Percentiles rank a stretch among this genome's conserved stretches.
Conservation (phyloP, 805 yeast genomes). For the Starmerella roubikii region DNA sequence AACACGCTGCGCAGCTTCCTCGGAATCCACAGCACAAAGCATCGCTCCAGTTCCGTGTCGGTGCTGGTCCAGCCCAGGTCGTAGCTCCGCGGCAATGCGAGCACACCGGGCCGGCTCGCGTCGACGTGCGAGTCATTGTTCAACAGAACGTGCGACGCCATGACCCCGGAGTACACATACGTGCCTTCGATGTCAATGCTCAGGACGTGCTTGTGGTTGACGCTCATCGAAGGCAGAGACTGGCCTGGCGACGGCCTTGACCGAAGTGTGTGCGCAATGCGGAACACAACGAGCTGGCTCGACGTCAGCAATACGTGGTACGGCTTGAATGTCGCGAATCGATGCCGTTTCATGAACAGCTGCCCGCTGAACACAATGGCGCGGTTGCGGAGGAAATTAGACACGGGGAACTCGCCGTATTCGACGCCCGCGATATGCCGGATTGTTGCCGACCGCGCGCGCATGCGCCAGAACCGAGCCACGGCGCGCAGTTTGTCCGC, state of each 20-base stretch:
- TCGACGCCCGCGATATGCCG: constrained; percentile 5
- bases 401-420: constrained; percentile 17
- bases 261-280: constrained; percentile 4
- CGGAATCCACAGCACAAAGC: constrained; percentile 54
- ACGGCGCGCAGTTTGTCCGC: neutral
- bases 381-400: constrained; percentile 44
- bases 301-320: constrained; percentile 55
- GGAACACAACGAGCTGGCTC: constrained; percentile 49
- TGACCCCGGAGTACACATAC: constrained; percentile 61
- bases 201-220: constrained; percentile 37
- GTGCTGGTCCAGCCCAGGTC: constrained; percentile 73
- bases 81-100: constrained; percentile 56
- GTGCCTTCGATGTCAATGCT: constrained; percentile 53
- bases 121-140: constrained; percentile 35
- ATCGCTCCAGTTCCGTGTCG: constrained; percentile 61
- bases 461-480: constrained; percentile 44
- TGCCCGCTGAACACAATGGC: constrained; percentile 51
- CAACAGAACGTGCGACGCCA: constrained; percentile 45
- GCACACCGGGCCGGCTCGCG: constrained; percentile 38
- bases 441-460: constrained; percentile 30
- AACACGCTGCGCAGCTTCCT: constrained; percentile 27
- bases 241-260: constrained; percentile 23
- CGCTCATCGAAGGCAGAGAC: constrained; percentile 30
- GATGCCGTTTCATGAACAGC: constrained; percentile 54
- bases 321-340: constrained; percentile 51